Evolutionary conservation across 768 basidiomycete species (phyloP), one percentile per base, ranked within the genome.

Genomic region (Tylopilus sp.): DNA sequence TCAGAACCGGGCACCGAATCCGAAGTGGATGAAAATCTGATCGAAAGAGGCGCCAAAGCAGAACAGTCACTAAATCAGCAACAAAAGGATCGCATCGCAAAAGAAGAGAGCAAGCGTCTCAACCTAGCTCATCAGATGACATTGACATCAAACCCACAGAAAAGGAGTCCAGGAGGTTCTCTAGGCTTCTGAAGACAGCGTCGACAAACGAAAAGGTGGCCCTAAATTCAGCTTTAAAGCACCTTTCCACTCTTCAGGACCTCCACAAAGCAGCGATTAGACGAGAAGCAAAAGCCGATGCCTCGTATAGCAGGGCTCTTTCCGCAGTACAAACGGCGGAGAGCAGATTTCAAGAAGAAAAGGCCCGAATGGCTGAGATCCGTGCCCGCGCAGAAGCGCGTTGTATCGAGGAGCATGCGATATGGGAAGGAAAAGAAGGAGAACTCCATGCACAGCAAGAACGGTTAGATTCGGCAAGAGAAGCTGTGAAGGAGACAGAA

Each of bases 131-230:
- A 3, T 23, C 18, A 6, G 17, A 44, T 18, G n/a, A 1, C 3
- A 7, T 44, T 51, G 26, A 58, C 23, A 18, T 25, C n/a, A 18
- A 9, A 5, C 30, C 3, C 26, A 2, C 56, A 88, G 85, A 68
- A 45, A 80, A 77, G 57, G 80, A 87, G 42, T 77, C 78, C 7
- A 82, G 79, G 58, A 75, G 71, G 35, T 69, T 91, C 31, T 79
- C 83, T 7, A 90, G 81, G 62, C 78, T 92, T 31, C 80, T 91
- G 59, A 83, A 79, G 66, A 68, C 74, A 1, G 90, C 90, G 67
- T 85, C 77, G 1, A 83, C 82, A 61, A 73, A 79, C 1, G 88
- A 91, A 67, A 82, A 82, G 63, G 72, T 77, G 53, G 77, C 85
- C 0, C 67, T 93, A 20, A 68, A 71, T 20, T 71, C 79, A 5